These are phyloP conservation scores for Rhododendron griersonianum DNA, from an alignment of 148 eudicot species.

Conservation along the genomic window DNA sequence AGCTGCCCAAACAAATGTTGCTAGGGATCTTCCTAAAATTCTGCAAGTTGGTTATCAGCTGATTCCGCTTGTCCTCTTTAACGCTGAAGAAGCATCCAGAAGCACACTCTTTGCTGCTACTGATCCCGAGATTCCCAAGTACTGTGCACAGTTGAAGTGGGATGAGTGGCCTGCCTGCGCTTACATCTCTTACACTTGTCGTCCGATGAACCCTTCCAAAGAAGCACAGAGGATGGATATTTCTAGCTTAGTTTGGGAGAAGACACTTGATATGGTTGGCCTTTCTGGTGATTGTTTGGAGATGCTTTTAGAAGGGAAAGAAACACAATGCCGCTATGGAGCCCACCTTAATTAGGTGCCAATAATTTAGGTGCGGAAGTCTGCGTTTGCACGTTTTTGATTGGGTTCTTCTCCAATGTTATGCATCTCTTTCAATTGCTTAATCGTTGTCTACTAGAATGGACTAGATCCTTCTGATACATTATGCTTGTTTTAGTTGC, in stretches of 20 bases:
- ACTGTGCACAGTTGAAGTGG: constrained; percentile 17
- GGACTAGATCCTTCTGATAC: neutral
- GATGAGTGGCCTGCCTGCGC: constrained; percentile 23
- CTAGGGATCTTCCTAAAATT: constrained; percentile 22
- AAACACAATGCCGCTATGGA: constrained; percentile 10
- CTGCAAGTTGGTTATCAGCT: constrained; percentile 15
- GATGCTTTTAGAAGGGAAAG: constrained; percentile 16
- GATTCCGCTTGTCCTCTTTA: constrained; percentile 15
- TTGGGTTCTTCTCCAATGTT: neutral
- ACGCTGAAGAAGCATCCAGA: constrained; percentile 26
- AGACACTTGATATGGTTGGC: constrained; percentile 28
- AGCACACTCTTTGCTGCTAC: constrained; percentile 26
- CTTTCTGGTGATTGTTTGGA: constrained; percentile 24
- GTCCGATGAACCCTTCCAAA: constrained; percentile 14
- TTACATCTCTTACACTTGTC: constrained; percentile 18
- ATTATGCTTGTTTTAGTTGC: neutral
- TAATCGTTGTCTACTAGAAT: neutral
- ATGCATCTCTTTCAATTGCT: neutral
- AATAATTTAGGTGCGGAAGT: neutral
- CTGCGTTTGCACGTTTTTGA: neutral
- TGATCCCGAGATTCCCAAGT: constrained; percentile 17
- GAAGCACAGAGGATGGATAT: constrained; percentile 17
- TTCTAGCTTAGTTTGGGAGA: constrained; percentile 25
- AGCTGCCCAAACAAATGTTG: constrained; percentile 28
- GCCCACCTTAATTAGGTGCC: neutral